These are phyloP conservation scores for Ustilago shanxiensis DNA, from an alignment of 1,284 basidiomycete genomes.

Conservation along the genomic window DNA sequence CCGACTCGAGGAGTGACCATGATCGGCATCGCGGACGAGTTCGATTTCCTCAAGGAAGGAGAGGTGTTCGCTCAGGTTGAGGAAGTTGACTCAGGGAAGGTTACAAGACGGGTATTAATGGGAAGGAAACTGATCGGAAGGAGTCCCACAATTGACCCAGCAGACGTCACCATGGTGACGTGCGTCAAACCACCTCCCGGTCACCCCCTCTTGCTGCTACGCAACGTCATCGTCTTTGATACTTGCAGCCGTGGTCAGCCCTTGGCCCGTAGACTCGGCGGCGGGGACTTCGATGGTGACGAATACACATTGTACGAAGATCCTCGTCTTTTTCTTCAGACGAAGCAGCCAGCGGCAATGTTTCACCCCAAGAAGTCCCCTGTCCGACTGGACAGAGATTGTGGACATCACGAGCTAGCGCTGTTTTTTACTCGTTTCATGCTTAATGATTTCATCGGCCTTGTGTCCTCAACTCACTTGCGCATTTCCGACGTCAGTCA, in stretches of 20 bases:
- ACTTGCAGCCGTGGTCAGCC: slow-evolving; percentile 26
- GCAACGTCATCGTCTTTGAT: slow-evolving; percentile 55
- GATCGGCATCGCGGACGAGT: slow-evolving; percentile 50
- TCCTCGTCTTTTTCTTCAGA: slow-evolving; percentile 74
- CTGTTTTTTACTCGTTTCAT: slow-evolving; percentile 78
- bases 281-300: slow-evolving; percentile 57
- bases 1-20: slow-evolving; percentile 36
- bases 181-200: slow-evolving; percentile 37
- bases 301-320: slow-evolving; percentile 72
- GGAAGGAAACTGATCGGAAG: slow-evolving; percentile 49
- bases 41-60: slow-evolving; percentile 34
- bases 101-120: slow-evolving; percentile 22
- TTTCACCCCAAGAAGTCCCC: slow-evolving; percentile 73
- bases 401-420: slow-evolving; percentile 77
- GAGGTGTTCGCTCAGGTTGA: slow-evolving; percentile 48
- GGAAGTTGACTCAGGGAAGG: slow-evolving; percentile 12
- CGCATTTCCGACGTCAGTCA: slow-evolving; percentile 78
- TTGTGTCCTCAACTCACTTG: slow-evolving; percentile 75
- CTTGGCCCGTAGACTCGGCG: slow-evolving; percentile 38
- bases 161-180: slow-evolving; percentile 41
- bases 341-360: slow-evolving; percentile 12
- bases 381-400: slow-evolving; percentile 74
- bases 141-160: slow-evolving; percentile 48
- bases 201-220: slow-evolving; percentile 44
- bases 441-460: slow-evolving; percentile 76